These are phyloP conservation scores for Rhizopus arrhizus DNA, from an alignment of 371 early-diverging fungal species.

Conservation along the genomic window DNA sequence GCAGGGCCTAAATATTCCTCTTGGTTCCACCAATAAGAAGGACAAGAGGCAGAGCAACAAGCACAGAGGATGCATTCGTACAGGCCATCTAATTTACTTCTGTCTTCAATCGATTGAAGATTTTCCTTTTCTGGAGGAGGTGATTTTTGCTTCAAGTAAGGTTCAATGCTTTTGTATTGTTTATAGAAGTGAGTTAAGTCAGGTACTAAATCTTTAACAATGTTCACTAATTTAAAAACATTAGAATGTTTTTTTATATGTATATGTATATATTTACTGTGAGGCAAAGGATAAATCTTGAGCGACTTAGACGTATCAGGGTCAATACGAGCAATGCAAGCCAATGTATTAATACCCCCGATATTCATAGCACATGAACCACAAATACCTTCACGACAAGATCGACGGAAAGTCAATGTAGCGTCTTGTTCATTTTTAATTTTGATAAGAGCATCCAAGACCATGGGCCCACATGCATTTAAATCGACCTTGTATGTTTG, in stretches of 20 bases:
- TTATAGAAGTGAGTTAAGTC: constrained; percentile 96
- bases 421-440: constrained; percentile 96
- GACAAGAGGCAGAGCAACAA: constrained; percentile 96
- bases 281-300: constrained; percentile 96
- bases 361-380: constrained; percentile 98
- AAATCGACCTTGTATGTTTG: constrained; percentile 89
- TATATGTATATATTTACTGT: constrained; percentile 72
- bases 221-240: constrained; percentile 59
- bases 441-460: constrained; percentile 92
- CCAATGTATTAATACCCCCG: constrained; percentile 91
- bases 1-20: constrained; percentile 95
- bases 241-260: neutral
- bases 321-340: constrained; percentile 89
- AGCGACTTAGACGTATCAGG: constrained; percentile 62
- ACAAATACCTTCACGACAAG: constrained; percentile 84
- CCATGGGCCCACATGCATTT: constrained; percentile 92
- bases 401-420: constrained; percentile 88
- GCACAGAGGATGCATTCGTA: constrained; percentile 98
- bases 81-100: constrained; percentile 95
- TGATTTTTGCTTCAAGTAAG: constrained; percentile 88
- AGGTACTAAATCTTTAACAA: constrained; percentile 85
- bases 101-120: constrained; percentile 88
- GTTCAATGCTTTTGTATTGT: constrained; percentile 96
- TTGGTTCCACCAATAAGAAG: constrained; percentile 97
- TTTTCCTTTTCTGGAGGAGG: constrained; percentile 82